A percentile compares a stretch with the other conserved stretches of the same genome.
Conservation (phyloP, 208 protist genomes). For the Tritrichomonas foetus region DNA sequence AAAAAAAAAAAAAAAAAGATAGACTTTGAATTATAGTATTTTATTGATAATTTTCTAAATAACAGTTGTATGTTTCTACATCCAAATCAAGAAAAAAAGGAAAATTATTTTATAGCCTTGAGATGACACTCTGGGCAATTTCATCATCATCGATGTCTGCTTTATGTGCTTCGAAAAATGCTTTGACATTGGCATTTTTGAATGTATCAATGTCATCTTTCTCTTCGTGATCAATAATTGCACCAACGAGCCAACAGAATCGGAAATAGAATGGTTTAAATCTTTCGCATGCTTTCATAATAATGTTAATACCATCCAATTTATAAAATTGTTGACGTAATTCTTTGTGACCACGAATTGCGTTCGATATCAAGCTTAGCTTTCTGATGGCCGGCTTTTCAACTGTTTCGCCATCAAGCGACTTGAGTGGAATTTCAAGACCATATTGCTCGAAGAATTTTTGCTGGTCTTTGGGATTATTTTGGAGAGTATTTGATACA, state of each 20-base stretch:
- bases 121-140: neutral
- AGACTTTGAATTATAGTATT: no score
- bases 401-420: neutral
- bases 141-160: conserved; percentile 24
- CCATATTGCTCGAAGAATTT: neutral
- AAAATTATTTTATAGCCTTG: neutral
- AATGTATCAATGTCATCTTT: neutral
- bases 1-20: no score
- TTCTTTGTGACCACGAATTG: neutral
- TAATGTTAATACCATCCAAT: neutral
- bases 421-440: neutral
- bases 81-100: neutral
- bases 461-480: conserved; percentile 16
- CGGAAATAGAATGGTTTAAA: neutral
- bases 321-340: neutral
- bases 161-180: neutral
- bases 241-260: neutral
- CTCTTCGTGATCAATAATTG: neutral
- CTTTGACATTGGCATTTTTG: neutral
- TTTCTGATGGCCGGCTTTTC: neutral
- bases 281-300: neutral
- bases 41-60: no score
- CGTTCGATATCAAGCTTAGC: neutral
- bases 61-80: no score
- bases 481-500: neutral